Evolutionary conservation across 2,329 filamentous ascomycete species (phyloP).

Genomic region (Aspergillus uvarum): DNA sequence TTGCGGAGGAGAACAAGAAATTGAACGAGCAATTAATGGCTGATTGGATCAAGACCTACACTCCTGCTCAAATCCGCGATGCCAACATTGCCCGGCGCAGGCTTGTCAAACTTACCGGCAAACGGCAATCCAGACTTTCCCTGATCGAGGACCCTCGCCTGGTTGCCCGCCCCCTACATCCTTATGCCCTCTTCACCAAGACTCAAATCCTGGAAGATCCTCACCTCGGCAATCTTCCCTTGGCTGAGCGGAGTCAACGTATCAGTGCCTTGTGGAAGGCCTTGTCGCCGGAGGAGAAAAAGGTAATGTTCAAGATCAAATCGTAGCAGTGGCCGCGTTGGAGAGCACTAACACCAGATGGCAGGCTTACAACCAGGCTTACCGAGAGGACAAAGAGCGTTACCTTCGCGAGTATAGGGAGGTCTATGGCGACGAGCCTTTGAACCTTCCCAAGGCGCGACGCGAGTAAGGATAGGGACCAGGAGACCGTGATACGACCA

Average conservation of each 20-base stretch:
- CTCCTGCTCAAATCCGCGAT: constrained; percentile 56
- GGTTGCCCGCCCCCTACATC: constrained; percentile 44
- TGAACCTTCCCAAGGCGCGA: neutral
- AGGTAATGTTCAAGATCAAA: constrained; percentile 29
- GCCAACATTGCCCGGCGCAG: constrained; percentile 59
- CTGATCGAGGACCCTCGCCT: constrained; percentile 55
- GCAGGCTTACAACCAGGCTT: constrained; percentile 32
- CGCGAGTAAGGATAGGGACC: constrained; percentile 5
- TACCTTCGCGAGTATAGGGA: constrained; percentile 37
- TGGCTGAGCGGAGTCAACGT: constrained; percentile 34
- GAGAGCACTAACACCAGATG: neutral
- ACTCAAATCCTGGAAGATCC: constrained; percentile 46
- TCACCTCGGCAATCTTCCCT: constrained; percentile 51
- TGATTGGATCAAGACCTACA: constrained; percentile 56
- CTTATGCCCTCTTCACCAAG: constrained; percentile 47
- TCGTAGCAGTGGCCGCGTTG: neutral
- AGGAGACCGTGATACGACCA: neutral
- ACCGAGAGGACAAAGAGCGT: constrained; percentile 30
- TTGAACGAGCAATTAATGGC: constrained; percentile 48
- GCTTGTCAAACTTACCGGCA: constrained; percentile 28
- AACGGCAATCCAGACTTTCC: neutral
- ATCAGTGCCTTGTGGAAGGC: constrained; percentile 27
- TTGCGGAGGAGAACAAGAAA: constrained; percentile 49
- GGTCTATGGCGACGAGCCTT: constrained; percentile 35
- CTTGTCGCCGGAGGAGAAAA: constrained; percentile 35